Evolutionary conservation across 352 stramenopile species (phyloP), one percentile per base, ranked within the genome.

Genomic region (Phytophthora colocasiae): DNA sequence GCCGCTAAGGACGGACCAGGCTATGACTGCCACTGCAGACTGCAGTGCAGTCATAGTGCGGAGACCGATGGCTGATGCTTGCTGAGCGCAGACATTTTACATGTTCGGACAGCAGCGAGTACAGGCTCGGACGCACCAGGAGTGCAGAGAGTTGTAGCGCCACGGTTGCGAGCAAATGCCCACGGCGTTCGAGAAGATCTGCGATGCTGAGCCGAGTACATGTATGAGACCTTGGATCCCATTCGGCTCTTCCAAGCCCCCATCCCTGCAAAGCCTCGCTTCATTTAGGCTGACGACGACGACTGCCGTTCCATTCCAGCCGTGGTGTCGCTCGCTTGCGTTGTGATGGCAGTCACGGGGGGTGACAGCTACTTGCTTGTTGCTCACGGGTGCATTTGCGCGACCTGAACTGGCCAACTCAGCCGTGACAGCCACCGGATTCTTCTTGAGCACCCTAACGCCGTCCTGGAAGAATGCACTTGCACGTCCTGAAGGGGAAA

Each of bases 71-170:
- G 39, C 62, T 65, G 62, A 69, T 48, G 61, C 47, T 65, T 70
- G 45, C 62, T 69, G 54, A 69, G 54, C 44, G 39, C 54, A 59
- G 40, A 36, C 56, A 71, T 61, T 63, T 54, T 62, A 58, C 63
- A 63, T 62, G 31, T 46, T 59, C 58, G 58, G 48, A 61, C 57
- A 51, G 46, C 15, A 24, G 10, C 43, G 43, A 49, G 10, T 14
- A 2, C 15, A 43, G 38, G 38, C 38, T 43, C 38, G 11, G 31
- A 11, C 7, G 31, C 31, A 36, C 31, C 45, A 32, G 51, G 40
- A 55, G 63, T 66, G 41, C 63, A 39, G 63, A 71, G 34, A 71
- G 63, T 71, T 66, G 63, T 32, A 71, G 63, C 19, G 19, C 19
- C 19, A 19, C 19, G 19, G 19, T 19, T 41, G 27, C 56, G 32